Conservation (phyloP, 106 monocot genomes). For the Acorus gramineus region DNA sequence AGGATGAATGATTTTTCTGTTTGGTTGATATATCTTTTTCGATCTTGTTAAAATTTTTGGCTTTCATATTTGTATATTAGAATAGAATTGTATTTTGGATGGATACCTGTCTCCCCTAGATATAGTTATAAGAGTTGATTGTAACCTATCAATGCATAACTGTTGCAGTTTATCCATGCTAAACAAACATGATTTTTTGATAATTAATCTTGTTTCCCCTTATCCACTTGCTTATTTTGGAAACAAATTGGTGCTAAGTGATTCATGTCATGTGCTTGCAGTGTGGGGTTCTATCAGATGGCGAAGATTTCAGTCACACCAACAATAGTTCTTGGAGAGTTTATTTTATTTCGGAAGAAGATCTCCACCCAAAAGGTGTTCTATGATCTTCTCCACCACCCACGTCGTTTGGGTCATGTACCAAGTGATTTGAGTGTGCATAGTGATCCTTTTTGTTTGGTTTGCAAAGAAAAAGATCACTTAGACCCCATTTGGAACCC, state of each 20-base stretch:
- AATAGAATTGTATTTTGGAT: too few relatives aligned
- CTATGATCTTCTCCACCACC: not conserved
- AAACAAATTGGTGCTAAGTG: not conserved
- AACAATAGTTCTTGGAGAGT: conserved; percentile 90
- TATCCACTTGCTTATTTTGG: conserved; percentile 1
- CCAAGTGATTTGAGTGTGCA: too few relatives aligned
- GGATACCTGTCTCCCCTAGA: too few relatives aligned
- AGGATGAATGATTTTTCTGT: too few relatives aligned
- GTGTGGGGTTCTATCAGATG: conserved; percentile 98
- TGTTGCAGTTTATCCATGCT: not conserved
- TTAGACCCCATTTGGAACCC: too few relatives aligned
- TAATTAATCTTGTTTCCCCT: too few relatives aligned
- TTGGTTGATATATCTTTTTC: too few relatives aligned
- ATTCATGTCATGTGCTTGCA: conserved; percentile 17
- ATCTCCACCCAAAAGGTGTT: conserved; percentile 61
- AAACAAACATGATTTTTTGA: not conserved
- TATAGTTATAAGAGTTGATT: too few relatives aligned
- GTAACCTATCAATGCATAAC: conserved; percentile 1
- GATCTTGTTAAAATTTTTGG: too few relatives aligned
- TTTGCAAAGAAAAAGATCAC: too few relatives aligned
- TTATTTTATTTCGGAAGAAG: conserved; percentile 61
- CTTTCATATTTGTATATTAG: too few relatives aligned
- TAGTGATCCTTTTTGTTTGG: too few relatives aligned
- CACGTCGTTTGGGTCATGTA: not conserved
- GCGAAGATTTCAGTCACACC: conserved; percentile 95